A percentile compares a stretch with the other conserved stretches of the same genome.
Conservation (phyloP, 1,284 basidiomycete genomes). For the Gomphus bonarii region DNA sequence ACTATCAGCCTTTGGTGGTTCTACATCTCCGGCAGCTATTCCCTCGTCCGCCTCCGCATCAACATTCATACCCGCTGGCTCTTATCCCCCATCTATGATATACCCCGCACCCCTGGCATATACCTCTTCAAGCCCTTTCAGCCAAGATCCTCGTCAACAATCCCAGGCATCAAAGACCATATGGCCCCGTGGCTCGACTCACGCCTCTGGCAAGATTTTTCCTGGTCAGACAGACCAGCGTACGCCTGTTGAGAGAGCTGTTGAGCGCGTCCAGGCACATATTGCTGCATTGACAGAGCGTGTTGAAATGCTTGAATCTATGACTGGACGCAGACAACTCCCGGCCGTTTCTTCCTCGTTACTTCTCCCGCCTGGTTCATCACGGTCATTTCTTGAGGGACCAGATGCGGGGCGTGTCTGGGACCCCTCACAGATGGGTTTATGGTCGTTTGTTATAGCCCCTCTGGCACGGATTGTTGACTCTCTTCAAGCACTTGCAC, state of each 20-base stretch:
- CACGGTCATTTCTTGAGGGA: neutral
- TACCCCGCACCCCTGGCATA: constrained; percentile 27
- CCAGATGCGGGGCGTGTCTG: constrained; percentile 23
- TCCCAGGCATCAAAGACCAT: constrained; percentile 18
- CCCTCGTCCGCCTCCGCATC: constrained; percentile 30
- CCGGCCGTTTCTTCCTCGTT: constrained; percentile 1
- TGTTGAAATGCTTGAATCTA: constrained; percentile 59
- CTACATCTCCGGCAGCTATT: constrained; percentile 26
- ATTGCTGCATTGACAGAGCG: constrained; percentile 86
- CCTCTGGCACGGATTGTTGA: constrained; percentile 44
- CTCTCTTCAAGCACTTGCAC: constrained; percentile 34
- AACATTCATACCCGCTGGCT: constrained; percentile 19
- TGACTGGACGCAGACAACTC: constrained; percentile 7
- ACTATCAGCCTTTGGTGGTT: constrained; percentile 58
- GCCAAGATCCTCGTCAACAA: constrained; percentile 26
- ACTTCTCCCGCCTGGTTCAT: neutral
- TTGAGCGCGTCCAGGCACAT: constrained; percentile 82
- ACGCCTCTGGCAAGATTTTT: neutral
- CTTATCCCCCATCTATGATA: constrained; percentile 15
- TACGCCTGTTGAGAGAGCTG: constrained; percentile 50
- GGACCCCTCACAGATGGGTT: constrained; percentile 66
- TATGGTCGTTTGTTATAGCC: constrained; percentile 66
- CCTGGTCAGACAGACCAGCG: neutral
- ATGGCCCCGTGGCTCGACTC: neutral
- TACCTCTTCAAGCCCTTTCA: constrained; percentile 28